Evolutionary conservation across 2,329 filamentous ascomycete genomes (phyloP).

Genomic region (Huntiella bhutanensis): DNA sequence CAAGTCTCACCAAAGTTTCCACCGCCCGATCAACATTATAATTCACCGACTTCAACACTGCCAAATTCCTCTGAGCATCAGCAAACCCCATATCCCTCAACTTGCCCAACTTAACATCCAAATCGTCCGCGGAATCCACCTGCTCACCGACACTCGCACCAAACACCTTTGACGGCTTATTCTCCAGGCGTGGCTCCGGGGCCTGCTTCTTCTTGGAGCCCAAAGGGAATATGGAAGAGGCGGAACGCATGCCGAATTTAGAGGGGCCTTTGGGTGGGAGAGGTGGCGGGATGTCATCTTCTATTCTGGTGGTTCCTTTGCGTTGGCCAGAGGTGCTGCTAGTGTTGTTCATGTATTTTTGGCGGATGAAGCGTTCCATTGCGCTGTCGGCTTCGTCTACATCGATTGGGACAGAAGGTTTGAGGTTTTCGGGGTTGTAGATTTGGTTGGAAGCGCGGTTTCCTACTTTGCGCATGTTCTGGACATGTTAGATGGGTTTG

Average conservation of each 20-base stretch:
- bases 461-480: slow-evolving; percentile 91
- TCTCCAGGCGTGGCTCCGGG: slow-evolving; percentile 25
- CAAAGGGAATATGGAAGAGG: slow-evolving; percentile 49
- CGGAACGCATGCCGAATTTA: slow-evolving; percentile 38
- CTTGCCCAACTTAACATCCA: slow-evolving; percentile 57
- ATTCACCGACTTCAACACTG: slow-evolving; percentile 63
- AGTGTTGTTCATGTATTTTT: slow-evolving; percentile 63
- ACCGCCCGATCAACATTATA: slow-evolving; percentile 75
- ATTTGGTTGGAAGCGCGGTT: slow-evolving; percentile 71
- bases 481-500: slow-evolving; percentile 1
- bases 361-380: slow-evolving; percentile 87
- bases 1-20: slow-evolving; percentile 65
- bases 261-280: slow-evolving; percentile 44
- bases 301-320: slow-evolving; percentile 28
- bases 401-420: slow-evolving; percentile 71
- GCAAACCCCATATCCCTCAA: slow-evolving; percentile 83
- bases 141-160: slow-evolving; percentile 41
- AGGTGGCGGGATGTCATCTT: slow-evolving; percentile 37
- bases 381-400: slow-evolving; percentile 81
- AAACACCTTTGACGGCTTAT: slow-evolving; percentile 50
- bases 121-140: slow-evolving; percentile 32
- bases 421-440: slow-evolving; percentile 73
- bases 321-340: slow-evolving; percentile 22
- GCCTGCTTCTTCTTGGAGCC: slow-evolving; percentile 36
- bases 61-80: slow-evolving; percentile 63